These are phyloP conservation scores for Trichoderma polysporum DNA, from an alignment of 2,329 filamentous ascomycete species.

Conservation along the genomic window DNA sequence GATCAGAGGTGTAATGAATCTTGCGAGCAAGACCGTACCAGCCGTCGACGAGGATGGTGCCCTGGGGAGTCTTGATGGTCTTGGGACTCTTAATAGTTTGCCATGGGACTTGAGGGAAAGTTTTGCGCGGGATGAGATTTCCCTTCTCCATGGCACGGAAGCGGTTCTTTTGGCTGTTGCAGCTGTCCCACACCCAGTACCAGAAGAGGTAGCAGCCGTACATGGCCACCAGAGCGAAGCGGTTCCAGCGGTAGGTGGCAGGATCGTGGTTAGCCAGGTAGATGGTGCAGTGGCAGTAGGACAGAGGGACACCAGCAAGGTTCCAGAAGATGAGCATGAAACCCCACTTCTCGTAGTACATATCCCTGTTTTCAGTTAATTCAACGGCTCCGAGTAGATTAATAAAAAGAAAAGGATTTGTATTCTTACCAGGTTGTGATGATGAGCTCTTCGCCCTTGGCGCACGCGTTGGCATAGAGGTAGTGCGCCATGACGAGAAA, in stretches of 20 bases:
- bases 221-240: conserved; percentile 61
- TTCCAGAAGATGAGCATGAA: conserved; percentile 99
- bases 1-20: conserved; percentile 51
- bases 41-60: conserved; percentile 77
- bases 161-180: conserved; percentile 91
- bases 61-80: conserved; percentile 69
- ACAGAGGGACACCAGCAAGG: conserved; percentile 83
- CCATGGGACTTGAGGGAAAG: conserved; percentile 91
- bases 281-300: conserved; percentile 91
- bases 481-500: conserved; percentile 89
- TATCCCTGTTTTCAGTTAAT: conserved; percentile 55
- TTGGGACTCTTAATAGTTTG: conserved; percentile 78
- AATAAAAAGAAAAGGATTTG: too few relatives aligned
- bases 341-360: conserved; percentile 96
- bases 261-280: conserved; percentile 84
- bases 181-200: conserved; percentile 91
- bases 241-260: conserved; percentile 74
- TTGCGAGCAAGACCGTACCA: conserved; percentile 78
- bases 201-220: conserved; percentile 74
- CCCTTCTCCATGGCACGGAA: conserved; percentile 81
- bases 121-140: conserved; percentile 66
- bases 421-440: conserved; percentile 70
- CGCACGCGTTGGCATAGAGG: conserved; percentile 88
- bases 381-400: not conserved
- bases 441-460: conserved; percentile 89